Base-by-base conservation (phyloP, 306 rosid species). In the Mimosa pudica region DNA sequence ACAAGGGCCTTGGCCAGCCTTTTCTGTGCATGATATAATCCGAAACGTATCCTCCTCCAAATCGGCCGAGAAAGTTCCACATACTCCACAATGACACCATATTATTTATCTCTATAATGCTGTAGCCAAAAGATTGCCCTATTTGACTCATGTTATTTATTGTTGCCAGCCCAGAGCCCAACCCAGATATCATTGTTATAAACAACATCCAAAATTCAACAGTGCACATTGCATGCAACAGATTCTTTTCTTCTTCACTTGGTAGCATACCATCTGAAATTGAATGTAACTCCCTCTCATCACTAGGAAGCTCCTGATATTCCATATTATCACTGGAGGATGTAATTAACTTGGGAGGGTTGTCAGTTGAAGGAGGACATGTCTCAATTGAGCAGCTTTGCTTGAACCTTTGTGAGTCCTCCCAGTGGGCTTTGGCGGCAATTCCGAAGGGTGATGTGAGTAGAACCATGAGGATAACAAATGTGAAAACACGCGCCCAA, bases 51-150 rank as follows among this genome's bases (percentile, higher is more conserved):
- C 97, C 97, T 2, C 89, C 97, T 70, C 97, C 98, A 32, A 94
- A 87, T 52, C 98, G 97, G 44, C 98, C 98, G 1, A 94, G 91
- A 80, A 91, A 94, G 67, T 89, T 94, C 98, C 98, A 92, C 88
- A 92, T 89, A 75, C 97, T 92, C 98, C 97, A 94, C 4, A 94
- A 44, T 32, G 98, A 91, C 42, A 92, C 97, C 74, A 94, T 80
- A 16, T 88, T 88, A 36, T 80, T 81, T 11, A 91, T 86, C 86
- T 89, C 90, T 41, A 81, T 70, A 36, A 85, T 76, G 58, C 85
- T 87, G 78, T 92, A 94, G 24, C 92, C 92, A 72, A 94, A 88
- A 71, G 98, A 94, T 60, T 92, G 65, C 36, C 98, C 97, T 45
- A 91, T 80, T 74, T 94, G 97, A 86, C 92, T 88, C 93, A 92